Evolutionary conservation across 192 early-diverging fungal genomes (phyloP).

Genomic region (Mortierella antarctica): DNA sequence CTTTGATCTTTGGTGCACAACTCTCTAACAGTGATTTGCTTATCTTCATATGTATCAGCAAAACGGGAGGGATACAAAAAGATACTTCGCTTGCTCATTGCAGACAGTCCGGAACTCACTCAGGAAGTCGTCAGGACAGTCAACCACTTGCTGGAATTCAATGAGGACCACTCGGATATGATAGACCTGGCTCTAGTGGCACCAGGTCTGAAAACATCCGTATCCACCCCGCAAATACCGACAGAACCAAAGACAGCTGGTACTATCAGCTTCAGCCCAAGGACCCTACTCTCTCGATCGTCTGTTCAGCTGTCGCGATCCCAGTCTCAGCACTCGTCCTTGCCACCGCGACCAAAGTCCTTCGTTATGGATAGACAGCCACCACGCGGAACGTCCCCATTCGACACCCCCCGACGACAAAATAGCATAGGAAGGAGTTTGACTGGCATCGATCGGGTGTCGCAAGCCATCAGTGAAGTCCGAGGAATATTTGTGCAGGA

Average conservation of each 20-base stretch:
- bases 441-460: slow-evolving; percentile 45
- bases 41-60: slow-evolving; percentile 13
- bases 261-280: slow-evolving; percentile 25
- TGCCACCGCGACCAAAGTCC: slow-evolving; percentile 48
- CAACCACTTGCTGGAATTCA: slow-evolving; percentile 52
- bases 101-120: slow-evolving; percentile 37
- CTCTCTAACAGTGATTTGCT: background rate
- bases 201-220: slow-evolving; percentile 17
- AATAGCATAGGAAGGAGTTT: slow-evolving; percentile 18
- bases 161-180: slow-evolving; percentile 29
- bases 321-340: slow-evolving; percentile 13
- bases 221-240: slow-evolving; percentile 5
- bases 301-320: slow-evolving; percentile 39
- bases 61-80: slow-evolving; percentile 54
- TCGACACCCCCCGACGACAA: slow-evolving; percentile 26
- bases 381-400: slow-evolving; percentile 25
- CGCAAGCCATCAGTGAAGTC: slow-evolving; percentile 51
- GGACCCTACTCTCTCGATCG: slow-evolving; percentile 34
- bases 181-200: slow-evolving; percentile 18
- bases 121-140: slow-evolving; percentile 52
- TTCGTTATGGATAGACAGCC: slow-evolving; percentile 36
- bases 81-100: slow-evolving; percentile 50
- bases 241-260: slow-evolving; percentile 1
- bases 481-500: slow-evolving; percentile 54
- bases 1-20: background rate